Percentiles rank a stretch among this genome's conserved stretches.
Evolutionary conservation across 345 rosid species (phyloP).

Genomic region (Sisymbrium irio): DNA sequence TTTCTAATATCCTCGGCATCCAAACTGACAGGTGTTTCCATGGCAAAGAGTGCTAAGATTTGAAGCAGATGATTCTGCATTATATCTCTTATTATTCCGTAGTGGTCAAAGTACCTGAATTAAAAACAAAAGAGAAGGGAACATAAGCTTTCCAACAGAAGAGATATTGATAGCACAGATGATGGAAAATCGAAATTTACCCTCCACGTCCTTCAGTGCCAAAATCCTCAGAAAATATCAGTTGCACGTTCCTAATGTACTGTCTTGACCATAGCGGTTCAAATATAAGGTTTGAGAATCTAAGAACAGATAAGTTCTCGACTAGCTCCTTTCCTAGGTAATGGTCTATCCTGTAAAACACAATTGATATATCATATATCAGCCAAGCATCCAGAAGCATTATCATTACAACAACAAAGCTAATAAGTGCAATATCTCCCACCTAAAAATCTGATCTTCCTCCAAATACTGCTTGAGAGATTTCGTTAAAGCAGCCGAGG

Average conservation of each 20-base stretch:
- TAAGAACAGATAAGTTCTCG: constrained; percentile 92
- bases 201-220: constrained; percentile 99
- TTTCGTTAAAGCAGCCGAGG: constrained; percentile 91
- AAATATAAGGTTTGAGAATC: constrained; percentile 96
- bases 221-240: constrained; percentile 95
- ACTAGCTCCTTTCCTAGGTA: constrained; percentile 98
- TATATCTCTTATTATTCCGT: constrained; percentile 94
- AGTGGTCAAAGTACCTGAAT: constrained; percentile 84
- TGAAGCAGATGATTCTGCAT: constrained; percentile 99
- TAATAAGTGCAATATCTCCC: constrained; percentile 12
- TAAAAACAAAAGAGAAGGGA: background rate
- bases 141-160: background rate
- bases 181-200: constrained; percentile 41
- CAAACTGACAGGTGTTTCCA: constrained; percentile 99
- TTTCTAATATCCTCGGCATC: constrained; percentile 98
- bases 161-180: background rate
- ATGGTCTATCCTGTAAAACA: constrained; percentile 80
- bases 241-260: constrained; percentile 87
- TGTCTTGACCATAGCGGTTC: constrained; percentile 98
- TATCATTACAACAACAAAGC: background rate
- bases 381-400: background rate
- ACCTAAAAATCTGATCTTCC: constrained; percentile 98
- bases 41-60: constrained; percentile 94
- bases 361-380: constrained; percentile 10
- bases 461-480: constrained; percentile 73